Evolutionary conservation across 2,329 filamentous ascomycete species (phyloP).

Genomic region (Colletotrichum spaethianum): DNA sequence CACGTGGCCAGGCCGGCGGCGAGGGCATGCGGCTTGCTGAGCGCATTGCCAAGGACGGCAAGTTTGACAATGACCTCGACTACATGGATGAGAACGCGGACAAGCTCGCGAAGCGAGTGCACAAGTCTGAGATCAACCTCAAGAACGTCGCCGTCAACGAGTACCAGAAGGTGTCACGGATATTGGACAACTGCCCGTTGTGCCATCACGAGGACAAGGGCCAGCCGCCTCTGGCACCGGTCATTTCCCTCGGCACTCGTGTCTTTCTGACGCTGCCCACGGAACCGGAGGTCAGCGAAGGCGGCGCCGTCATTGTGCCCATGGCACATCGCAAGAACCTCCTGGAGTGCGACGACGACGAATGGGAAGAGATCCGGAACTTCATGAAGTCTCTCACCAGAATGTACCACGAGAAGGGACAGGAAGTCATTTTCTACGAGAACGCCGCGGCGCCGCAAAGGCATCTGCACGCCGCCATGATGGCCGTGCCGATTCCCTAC

Average conservation of each 20-base stretch:
- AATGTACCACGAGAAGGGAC: slow-evolving; percentile 94
- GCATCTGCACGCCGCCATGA: slow-evolving; percentile 87
- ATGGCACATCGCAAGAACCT: slow-evolving; percentile 90
- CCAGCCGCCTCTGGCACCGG: slow-evolving; percentile 82
- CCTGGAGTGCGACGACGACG: slow-evolving; percentile 98
- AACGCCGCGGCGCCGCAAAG: slow-evolving; percentile 88
- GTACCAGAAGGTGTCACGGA: slow-evolving; percentile 89
- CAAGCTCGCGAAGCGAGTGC: slow-evolving; percentile 88
- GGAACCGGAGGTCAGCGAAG: slow-evolving; percentile 87
- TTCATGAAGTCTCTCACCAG: slow-evolving; percentile 98
- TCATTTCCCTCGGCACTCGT: slow-evolving; percentile 88
- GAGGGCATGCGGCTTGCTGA: slow-evolving; percentile 89
- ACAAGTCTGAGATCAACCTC: slow-evolving; percentile 89
- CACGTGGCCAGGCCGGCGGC: slow-evolving; percentile 81
- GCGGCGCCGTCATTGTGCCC: slow-evolving; percentile 90
- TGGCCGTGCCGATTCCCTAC: slow-evolving; percentile 89
- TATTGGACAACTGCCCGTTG: slow-evolving; percentile 89
- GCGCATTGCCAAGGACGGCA: slow-evolving; percentile 91
- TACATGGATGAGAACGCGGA: slow-evolving; percentile 98
- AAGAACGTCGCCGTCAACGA: slow-evolving; percentile 90
- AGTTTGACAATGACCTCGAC: slow-evolving; percentile 92
- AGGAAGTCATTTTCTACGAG: slow-evolving; percentile 96
- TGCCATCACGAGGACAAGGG: slow-evolving; percentile 91
- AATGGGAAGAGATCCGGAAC: slow-evolving; percentile 99
- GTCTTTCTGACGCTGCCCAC: slow-evolving; percentile 92